phyloP scores from a whole-genome alignment of 441 rosid species.

The Arabidopsis lyrata region DNA sequence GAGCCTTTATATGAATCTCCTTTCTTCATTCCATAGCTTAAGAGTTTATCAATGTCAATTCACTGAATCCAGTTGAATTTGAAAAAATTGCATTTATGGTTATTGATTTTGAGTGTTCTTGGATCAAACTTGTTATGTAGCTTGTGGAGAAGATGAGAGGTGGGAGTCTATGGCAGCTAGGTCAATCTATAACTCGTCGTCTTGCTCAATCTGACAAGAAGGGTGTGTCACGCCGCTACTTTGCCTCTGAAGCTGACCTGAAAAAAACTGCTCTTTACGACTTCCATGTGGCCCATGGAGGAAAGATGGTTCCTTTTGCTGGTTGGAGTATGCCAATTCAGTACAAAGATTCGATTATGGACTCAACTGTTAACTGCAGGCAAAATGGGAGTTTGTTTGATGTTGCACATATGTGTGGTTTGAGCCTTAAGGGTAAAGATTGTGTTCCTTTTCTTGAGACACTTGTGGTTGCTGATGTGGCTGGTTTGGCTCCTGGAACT shows the following conservation, averaged over 20 bases:
- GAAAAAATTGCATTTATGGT: background rate
- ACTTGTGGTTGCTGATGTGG: conserved; percentile 92
- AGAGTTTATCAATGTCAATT: conserved; percentile 3
- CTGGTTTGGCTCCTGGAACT: conserved; percentile 78
- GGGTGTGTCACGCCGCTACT: conserved; percentile 63
- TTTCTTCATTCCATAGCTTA: background rate
- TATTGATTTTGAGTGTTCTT: conserved; percentile 21
- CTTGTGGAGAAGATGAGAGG: conserved; percentile 76
- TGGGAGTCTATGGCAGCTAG: conserved; percentile 90
- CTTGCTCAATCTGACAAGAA: conserved; percentile 81
- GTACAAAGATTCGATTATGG: conserved; percentile 97
- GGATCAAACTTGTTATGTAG: conserved; percentile 43
- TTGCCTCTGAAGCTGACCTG: conserved; percentile 78
- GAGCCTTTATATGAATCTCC: conserved; percentile 13
- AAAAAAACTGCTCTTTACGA: conserved; percentile 90
- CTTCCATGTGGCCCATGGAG: conserved; percentile 81
- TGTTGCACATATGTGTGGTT: conserved; percentile 97
- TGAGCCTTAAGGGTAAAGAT: conserved; percentile 94
- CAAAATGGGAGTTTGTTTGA: conserved; percentile 87
- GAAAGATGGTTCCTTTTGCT: conserved; percentile 98
- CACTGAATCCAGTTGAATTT: conserved; percentile 3
- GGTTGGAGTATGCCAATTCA: conserved; percentile 99
- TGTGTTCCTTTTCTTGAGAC: conserved; percentile 86
- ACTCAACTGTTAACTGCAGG: conserved; percentile 93
- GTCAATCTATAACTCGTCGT: conserved; percentile 86